Base-by-base conservation (phyloP, 164 flowering plant species). In the Nymphaea colorata region DNA sequence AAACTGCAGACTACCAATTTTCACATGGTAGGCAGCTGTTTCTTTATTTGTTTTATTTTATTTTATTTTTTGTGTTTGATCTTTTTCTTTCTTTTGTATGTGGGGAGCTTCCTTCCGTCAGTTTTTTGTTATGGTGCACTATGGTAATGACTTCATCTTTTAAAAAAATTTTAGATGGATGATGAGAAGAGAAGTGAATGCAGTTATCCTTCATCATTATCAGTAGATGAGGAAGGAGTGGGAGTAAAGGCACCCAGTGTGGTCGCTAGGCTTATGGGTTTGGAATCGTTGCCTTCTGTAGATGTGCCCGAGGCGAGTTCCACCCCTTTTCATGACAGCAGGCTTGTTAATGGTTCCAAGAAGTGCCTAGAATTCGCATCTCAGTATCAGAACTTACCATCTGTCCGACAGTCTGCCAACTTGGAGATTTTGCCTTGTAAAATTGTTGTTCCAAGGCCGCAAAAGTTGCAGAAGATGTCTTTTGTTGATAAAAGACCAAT, bases 211-310 rank as follows among this genome's bases (percentile, higher is more conserved):
- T 92, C 98, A 45, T 95, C 99, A 43, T 41, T 25, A 5, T 87
- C 87, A 16, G 87, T 89, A 15, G 91, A 86, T 74, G 99, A 87
- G 44, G 97, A 95, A 41, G 83, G 80, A 44, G 79, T 61, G 68
- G 89, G 86, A 74, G 74, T 65, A 8, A 86, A 71, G 76, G 89
- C 87, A 42, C 98, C 99, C 7, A 76, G 90, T 12, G 97, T 92
- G 5, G 96, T 95, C 7, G 99, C 98, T 12, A 79, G 91, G 77
- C 94, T 95, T 59, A 95, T 95, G 99, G 99, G 99, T 60, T 76
- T 93, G 75, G 96, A 93, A 67, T 84, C 93, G 4, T 70, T 93
- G 79, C 98, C 98, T n/a, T 77, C 89, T 59, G 73, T 84, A 25
- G 76, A 60, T 72, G 67, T 63, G 61, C 47, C 69, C 4, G 96